Conservation (phyloP, 495 filamentous ascomycete genomes). For the Penicillium cinerascens region DNA sequence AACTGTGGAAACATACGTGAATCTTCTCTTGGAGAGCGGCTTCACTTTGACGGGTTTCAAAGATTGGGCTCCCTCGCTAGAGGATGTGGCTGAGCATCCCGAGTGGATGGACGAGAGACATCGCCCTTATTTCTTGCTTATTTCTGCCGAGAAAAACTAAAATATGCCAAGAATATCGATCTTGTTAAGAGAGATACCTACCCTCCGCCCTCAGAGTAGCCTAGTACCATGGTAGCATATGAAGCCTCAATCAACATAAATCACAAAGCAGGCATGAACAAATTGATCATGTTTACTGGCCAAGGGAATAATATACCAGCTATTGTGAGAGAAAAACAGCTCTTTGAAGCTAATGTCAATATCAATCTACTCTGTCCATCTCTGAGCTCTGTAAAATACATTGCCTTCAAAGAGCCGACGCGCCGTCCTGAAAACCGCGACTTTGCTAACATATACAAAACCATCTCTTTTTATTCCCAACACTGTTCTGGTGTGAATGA, state of each 20-base stretch:
- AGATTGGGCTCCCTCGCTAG: constrained; percentile 17
- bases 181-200: too few relatives aligned
- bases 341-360: too few relatives aligned
- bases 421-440: constrained; percentile 29
- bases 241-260: too few relatives aligned
- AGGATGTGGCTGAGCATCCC: constrained; percentile 12
- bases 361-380: too few relatives aligned
- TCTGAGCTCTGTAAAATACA: constrained; percentile 12
- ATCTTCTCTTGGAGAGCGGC: constrained; percentile 16
- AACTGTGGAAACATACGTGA: constrained; percentile 22
- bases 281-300: too few relatives aligned
- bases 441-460: constrained; percentile 13
- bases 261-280: too few relatives aligned
- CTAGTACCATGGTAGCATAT: too few relatives aligned
- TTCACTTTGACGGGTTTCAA: constrained; percentile 19
- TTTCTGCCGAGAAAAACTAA: constrained; percentile 8
- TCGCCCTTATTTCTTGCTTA: constrained; percentile 22
- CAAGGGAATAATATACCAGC: too few relatives aligned
- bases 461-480: constrained; percentile 8
- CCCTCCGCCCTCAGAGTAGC: too few relatives aligned
- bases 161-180: too few relatives aligned
- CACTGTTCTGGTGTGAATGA: constrained; percentile 1
- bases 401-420: constrained; percentile 20
- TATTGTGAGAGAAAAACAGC: too few relatives aligned
- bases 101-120: constrained; percentile 18